Evolutionary conservation across 441 rosid genomes (phyloP).

Genomic region (Croton laevigatus): DNA sequence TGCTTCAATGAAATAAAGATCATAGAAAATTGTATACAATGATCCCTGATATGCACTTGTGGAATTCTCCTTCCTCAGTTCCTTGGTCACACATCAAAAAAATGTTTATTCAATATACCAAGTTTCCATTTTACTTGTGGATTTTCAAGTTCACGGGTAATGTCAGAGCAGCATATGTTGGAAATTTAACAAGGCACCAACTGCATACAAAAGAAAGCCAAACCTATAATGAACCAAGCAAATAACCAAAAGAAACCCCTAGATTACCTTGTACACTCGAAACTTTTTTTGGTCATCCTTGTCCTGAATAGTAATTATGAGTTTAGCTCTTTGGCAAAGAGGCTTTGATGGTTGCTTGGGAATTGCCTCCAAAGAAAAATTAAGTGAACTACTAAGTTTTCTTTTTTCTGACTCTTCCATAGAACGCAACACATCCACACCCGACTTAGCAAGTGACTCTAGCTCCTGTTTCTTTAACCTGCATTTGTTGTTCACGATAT

Average conservation of each 20-base stretch:
- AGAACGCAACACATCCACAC: constrained; percentile 45
- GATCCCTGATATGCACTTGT: not conserved
- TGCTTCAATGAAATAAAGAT: not conserved
- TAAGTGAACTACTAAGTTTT: constrained; percentile 31
- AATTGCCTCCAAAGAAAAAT: constrained; percentile 30
- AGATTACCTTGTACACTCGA: constrained; percentile 62
- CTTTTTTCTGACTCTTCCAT: constrained; percentile 46
- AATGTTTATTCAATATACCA: not conserved
- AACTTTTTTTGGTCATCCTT: constrained; percentile 57
- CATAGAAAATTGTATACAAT: not conserved
- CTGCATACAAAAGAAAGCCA: not conserved
- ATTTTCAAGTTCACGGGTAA: not conserved
- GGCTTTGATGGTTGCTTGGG: constrained; percentile 34
- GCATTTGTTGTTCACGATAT: constrained; percentile 21
- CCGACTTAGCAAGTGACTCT: constrained; percentile 49
- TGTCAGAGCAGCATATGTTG: not conserved
- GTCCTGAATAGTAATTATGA: constrained; percentile 68
- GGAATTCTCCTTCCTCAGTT: not conserved
- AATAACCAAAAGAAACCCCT: not conserved
- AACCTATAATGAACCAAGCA: not conserved
- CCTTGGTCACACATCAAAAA: not conserved
- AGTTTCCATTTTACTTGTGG: not conserved
- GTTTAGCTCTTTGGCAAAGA: constrained; percentile 53
- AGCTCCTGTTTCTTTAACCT: constrained; percentile 80
- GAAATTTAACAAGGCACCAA: not conserved